phyloP scores from a whole-genome alignment of 305 asterid species.

The Rubia tinctorum region DNA sequence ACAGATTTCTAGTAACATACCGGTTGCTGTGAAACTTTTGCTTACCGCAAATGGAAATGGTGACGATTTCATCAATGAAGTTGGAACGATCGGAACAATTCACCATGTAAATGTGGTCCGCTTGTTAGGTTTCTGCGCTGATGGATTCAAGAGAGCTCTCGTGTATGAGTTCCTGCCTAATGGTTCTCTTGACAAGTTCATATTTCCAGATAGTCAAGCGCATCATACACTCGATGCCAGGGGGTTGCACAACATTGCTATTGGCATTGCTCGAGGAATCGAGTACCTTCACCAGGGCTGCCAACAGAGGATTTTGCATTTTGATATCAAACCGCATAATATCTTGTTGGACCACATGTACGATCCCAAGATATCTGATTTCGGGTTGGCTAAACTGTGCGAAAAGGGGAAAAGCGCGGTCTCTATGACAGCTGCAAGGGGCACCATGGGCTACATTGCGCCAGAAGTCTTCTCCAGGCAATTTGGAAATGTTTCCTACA shows the following conservation, averaged over 20 bases:
- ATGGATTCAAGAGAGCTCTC: conserved; percentile 2
- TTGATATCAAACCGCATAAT: not conserved
- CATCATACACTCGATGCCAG: not conserved
- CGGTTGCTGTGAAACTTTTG: not conserved
- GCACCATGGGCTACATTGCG: not conserved
- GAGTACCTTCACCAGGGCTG: not conserved
- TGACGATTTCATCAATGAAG: not conserved
- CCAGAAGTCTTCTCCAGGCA: not conserved
- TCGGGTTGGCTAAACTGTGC: not conserved
- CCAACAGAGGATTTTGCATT: not conserved
- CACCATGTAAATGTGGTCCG: not conserved
- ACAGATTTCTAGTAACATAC: not conserved
- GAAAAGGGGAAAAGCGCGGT: not conserved
- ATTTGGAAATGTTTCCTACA: not conserved
- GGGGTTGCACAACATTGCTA: not conserved
- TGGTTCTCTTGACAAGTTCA: not conserved
- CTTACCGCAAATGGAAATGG: not conserved
- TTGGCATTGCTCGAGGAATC: conserved; percentile 2
- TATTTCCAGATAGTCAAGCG: not conserved
- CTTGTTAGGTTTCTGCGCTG: not conserved
- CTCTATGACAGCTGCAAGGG: not conserved
- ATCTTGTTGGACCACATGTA: too few species aligned
- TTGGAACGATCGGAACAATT: not conserved
- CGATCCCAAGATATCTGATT: not conserved
- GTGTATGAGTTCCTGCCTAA: not conserved